A percentile compares a stretch with the other conserved stretches of the same genome.
These are phyloP conservation scores for Trametes villosa DNA, from an alignment of 768 basidiomycete genomes.

Conservation along the genomic window DNA sequence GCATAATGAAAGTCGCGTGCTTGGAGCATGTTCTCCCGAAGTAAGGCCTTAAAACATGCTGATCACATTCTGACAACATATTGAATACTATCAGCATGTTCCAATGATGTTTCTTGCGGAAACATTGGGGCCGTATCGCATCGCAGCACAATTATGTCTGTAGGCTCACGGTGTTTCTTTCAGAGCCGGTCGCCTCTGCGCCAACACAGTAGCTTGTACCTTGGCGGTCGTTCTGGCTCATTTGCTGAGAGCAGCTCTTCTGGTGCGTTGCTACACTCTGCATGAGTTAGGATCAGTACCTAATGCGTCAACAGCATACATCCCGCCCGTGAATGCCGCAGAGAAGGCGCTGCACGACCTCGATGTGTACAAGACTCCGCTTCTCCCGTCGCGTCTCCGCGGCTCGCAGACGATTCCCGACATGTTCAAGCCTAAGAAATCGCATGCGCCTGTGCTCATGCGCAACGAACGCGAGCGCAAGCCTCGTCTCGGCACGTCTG, in stretches of 20 bases:
- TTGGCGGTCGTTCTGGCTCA: slow-evolving; percentile 17
- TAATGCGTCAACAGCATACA: not conserved
- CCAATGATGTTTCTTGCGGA: not conserved
- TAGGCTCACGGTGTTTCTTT: not conserved
- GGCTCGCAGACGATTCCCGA: slow-evolving; percentile 53
- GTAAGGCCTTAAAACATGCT: slow-evolving; percentile 28
- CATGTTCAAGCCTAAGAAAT: slow-evolving; percentile 61
- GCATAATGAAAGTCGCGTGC: not conserved
- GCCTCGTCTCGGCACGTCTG: slow-evolving; percentile 49
- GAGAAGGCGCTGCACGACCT: slow-evolving; percentile 72
- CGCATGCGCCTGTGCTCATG: slow-evolving; percentile 57
- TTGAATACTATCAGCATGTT: slow-evolving; percentile 5
- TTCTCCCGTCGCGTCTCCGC: slow-evolving; percentile 65
- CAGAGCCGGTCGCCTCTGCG: slow-evolving; percentile 23
- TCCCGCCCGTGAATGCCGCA: slow-evolving; percentile 52
- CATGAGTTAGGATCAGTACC: not conserved
- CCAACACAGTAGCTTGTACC: slow-evolving; percentile 21
- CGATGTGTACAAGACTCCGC: slow-evolving; percentile 79
- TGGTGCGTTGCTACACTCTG: not conserved
- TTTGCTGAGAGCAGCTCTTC: slow-evolving; percentile 9
- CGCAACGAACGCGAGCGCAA: slow-evolving; percentile 56
- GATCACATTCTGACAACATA: slow-evolving; percentile 34
- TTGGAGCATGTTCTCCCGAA: slow-evolving; percentile 1
- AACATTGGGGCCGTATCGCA: not conserved
- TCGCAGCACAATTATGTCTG: not conserved